Evolutionary conservation across 352 stramenopile species (phyloP).

Genomic region (Pythium coloratum): DNA sequence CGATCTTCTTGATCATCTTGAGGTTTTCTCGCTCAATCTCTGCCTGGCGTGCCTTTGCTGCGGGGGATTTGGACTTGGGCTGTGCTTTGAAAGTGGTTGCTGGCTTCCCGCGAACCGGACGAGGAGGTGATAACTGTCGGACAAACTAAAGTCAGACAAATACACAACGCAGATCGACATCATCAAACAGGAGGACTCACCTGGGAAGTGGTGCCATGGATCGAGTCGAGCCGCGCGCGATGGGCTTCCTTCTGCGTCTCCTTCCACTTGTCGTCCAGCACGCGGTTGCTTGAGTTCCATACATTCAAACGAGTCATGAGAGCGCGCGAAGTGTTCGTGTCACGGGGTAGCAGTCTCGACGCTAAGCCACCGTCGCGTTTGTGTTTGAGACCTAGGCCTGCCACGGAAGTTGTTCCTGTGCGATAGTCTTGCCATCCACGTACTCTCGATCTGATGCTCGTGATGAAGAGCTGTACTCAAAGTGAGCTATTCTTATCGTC

Average conservation of each 20-base stretch:
- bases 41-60: constrained; percentile 45
- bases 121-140: background rate
- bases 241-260: constrained; percentile 41
- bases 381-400: background rate
- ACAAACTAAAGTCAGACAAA: background rate
- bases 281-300: constrained; percentile 46
- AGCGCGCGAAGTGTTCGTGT: background rate
- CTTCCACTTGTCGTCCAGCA: constrained; percentile 46
- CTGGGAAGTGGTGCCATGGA: constrained; percentile 27
- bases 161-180: background rate
- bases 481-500: background rate
- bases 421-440: background rate
- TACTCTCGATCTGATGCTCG: constrained; percentile 18
- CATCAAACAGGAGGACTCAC: background rate
- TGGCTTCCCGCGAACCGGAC: constrained; percentile 4
- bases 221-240: constrained; percentile 47
- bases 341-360: background rate
- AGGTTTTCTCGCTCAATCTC: constrained; percentile 64
- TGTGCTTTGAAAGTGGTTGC: constrained; percentile 15
- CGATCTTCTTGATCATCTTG: constrained; percentile 56
- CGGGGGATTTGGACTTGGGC: constrained; percentile 45
- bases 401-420: background rate
- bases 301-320: constrained; percentile 32
- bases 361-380: background rate
- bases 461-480: background rate